A percentile compares a stretch with the other conserved stretches of the same genome.
phyloP scores from a whole-genome alignment of 2,329 filamentous ascomycete genomes.

The Sclerotinia glacialis region DNA sequence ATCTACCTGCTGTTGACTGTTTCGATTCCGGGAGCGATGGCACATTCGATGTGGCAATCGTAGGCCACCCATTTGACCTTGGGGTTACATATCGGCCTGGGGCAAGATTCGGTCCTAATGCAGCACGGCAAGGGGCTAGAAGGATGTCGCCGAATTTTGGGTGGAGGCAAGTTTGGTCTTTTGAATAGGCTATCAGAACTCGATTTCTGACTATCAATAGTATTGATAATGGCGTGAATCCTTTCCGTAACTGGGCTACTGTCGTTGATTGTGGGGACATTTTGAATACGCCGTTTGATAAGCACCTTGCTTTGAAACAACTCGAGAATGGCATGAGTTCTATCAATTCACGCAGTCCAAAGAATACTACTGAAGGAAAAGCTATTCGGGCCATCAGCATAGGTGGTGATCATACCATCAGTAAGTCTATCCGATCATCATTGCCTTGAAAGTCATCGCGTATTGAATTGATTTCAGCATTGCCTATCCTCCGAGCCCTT shows the following conservation, averaged over 20 bases:
- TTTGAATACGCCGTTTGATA: slow-evolving; percentile 36
- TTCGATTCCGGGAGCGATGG: slow-evolving; percentile 29
- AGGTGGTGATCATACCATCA: slow-evolving; percentile 39
- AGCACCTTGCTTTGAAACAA: slow-evolving; percentile 34
- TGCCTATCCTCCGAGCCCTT: slow-evolving; percentile 37
- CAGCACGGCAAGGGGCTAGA: slow-evolving; percentile 33
- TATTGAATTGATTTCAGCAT: slow-evolving; percentile 26
- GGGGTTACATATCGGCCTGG: slow-evolving; percentile 37
- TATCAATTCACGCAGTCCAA: slow-evolving; percentile 30
- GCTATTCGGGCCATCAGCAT: slow-evolving; percentile 35
- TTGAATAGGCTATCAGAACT: not conserved
- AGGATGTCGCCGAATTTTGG: slow-evolving; percentile 31
- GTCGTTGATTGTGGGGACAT: slow-evolving; percentile 38
- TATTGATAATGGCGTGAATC: slow-evolving; percentile 36
- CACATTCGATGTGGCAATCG: slow-evolving; percentile 38
- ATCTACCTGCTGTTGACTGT: slow-evolving; percentile 35
- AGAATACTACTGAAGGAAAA: slow-evolving; percentile 33
- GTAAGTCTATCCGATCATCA: slow-evolving; percentile 20
- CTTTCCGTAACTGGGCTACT: slow-evolving; percentile 35
- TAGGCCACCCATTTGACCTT: slow-evolving; percentile 38
- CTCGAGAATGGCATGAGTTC: slow-evolving; percentile 36
- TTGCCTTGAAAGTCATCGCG: not conserved
- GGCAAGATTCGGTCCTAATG: slow-evolving; percentile 38
- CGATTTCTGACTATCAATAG: slow-evolving; percentile 26
- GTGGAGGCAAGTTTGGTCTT: slow-evolving; percentile 32